Evolutionary conservation across 2,329 filamentous ascomycete genomes (phyloP).

Genomic region (Fusarium beomiforme): DNA sequence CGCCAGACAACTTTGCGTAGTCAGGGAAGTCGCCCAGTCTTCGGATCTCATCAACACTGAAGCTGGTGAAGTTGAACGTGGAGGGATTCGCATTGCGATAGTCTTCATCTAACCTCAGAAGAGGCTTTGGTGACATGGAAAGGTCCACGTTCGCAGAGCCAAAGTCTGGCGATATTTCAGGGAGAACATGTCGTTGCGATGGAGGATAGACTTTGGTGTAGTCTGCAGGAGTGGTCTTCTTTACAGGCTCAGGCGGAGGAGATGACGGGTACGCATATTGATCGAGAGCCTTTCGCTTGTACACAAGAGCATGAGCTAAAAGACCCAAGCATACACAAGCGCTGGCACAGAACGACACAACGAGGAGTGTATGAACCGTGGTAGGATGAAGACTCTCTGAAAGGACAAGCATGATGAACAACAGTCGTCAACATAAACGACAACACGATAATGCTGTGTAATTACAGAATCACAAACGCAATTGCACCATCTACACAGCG

Average conservation of each 20-base stretch:
- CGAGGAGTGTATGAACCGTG: slow-evolving; percentile 10
- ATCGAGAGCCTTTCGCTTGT: slow-evolving; percentile 32
- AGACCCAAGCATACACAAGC: slow-evolving; percentile 24
- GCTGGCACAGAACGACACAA: slow-evolving; percentile 6
- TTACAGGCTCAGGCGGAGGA: slow-evolving; percentile 27
- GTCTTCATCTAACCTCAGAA: slow-evolving; percentile 49
- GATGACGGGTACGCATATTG: slow-evolving; percentile 16
- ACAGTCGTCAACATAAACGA: not conserved
- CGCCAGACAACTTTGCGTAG: slow-evolving; percentile 78
- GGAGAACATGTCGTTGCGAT: slow-evolving; percentile 33
- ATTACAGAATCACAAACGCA: not conserved
- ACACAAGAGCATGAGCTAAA: slow-evolving; percentile 24
- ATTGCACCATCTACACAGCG: not conserved
- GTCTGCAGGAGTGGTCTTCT: slow-evolving; percentile 25
- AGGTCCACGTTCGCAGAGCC: slow-evolving; percentile 9
- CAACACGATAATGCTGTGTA: not conserved
- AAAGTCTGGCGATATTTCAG: slow-evolving; percentile 7
- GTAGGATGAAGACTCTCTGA: slow-evolving; percentile 7
- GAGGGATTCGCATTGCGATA: slow-evolving; percentile 46
- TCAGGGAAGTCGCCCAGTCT: slow-evolving; percentile 81
- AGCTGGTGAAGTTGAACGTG: slow-evolving; percentile 72
- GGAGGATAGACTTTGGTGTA: slow-evolving; percentile 44
- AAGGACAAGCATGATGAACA: slow-evolving; percentile 25
- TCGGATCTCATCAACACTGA: slow-evolving; percentile 75
- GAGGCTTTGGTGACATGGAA: slow-evolving; percentile 21